phyloP scores from a whole-genome alignment of 1,284 basidiomycete genomes.

The Schizopora paradoxa region DNA sequence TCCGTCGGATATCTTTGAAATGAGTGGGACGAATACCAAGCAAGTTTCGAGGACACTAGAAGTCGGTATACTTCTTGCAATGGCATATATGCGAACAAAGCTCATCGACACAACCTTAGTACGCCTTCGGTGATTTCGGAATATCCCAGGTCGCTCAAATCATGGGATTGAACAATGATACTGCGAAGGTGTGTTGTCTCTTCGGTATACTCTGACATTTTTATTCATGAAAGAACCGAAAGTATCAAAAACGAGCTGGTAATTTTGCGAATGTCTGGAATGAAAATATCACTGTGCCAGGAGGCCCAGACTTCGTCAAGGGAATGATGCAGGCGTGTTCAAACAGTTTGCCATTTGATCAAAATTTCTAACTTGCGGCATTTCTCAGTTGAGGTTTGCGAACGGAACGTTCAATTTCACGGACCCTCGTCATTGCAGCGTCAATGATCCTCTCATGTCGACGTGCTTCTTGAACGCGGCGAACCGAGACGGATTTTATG shows the following conservation, averaged over 20 bases:
- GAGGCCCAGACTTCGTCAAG: constrained; percentile 31
- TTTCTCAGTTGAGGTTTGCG: constrained; percentile 44
- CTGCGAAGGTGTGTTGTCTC: constrained; percentile 36
- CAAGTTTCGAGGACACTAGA: constrained; percentile 57
- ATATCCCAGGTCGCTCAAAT: constrained; percentile 57
- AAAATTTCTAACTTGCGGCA: background rate
- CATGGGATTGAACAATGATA: constrained; percentile 43
- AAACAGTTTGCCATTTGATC: background rate
- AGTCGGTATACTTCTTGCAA: constrained; percentile 29
- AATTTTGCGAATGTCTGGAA: constrained; percentile 62
- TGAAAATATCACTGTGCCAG: constrained; percentile 46
- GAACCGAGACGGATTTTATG: constrained; percentile 60
- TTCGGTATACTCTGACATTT: background rate
- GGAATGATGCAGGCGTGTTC: constrained; percentile 49
- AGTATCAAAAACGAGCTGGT: constrained; percentile 50
- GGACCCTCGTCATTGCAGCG: constrained; percentile 61
- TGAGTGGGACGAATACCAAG: constrained; percentile 53
- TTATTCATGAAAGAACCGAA: constrained; percentile 9
- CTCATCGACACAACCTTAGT: constrained; percentile 30
- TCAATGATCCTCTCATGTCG: constrained; percentile 49
- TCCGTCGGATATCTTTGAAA: constrained; percentile 44
- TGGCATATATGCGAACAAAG: background rate
- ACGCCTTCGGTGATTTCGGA: constrained; percentile 58
- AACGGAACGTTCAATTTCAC: constrained; percentile 61
- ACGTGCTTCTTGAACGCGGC: constrained; percentile 58